Evolutionary conservation across 2,329 filamentous ascomycete species (phyloP), one percentile per base, ranked within the genome.

Genomic region (Grosmannia penicillata): DNA sequence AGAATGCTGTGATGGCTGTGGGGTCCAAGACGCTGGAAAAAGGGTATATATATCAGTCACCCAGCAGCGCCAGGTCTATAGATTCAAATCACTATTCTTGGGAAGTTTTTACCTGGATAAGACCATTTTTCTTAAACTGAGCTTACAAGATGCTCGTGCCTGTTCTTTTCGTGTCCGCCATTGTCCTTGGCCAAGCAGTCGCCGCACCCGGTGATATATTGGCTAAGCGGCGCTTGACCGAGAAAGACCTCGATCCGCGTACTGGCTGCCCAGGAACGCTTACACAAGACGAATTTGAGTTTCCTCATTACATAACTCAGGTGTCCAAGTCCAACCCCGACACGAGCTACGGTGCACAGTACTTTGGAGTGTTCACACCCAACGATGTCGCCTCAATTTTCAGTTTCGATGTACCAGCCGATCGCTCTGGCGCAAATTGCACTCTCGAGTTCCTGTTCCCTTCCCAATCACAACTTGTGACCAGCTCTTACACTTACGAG

Each of bases 381-480:
- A 53, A 52, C 39, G 37, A 38, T 11, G 43, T 58, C 24, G 52
- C 51, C 2, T 47, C 49, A 27, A 44, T 68, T 42, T 66, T 66
- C 54, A 60, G 57, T 42, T 68, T 68, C 47, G 59, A 68, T 43
- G 52, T 68, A 19, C 58, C 59, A 0, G 44, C 51, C 4, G 49
- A 48, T 4, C 53, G 59, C 35, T 42, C 51, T 27, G 57, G 59
- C 42, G 60, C 60, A 43, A 61, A 55, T 24, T 69, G 66, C 54
- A 62, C 57, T 6, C 49, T 68, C n/a, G 51, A 60, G 40, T 66
- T 70, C 51, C 49, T 62, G 27, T 56, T 68, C 43, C 65, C 65
- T 0, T 43, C 40, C 18, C 48, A 45, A 44, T 42, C 47, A 13
- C 51, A 57, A 44, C 52, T 62, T 7, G 43, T 44, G 27, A 56